Evolutionary conservation across 768 basidiomycete genomes (phyloP).

Genomic region (Polyporus arcularius): DNA sequence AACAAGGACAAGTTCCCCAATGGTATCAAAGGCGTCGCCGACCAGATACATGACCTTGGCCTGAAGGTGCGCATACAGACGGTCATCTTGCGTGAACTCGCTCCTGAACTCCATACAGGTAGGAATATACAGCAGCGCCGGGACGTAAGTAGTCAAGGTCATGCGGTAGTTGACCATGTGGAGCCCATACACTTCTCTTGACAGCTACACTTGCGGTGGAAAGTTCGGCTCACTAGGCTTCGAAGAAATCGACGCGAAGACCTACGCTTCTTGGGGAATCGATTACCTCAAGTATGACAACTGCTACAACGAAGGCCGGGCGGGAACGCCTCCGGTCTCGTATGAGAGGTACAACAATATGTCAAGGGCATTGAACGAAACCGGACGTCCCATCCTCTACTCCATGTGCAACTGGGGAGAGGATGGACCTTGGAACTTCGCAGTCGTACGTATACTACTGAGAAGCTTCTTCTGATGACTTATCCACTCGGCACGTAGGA

Average conservation of each 20-base stretch:
- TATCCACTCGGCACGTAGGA: constrained; percentile 12
- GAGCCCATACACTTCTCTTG: neutral
- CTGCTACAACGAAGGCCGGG: constrained; percentile 40
- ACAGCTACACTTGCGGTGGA: constrained; percentile 37
- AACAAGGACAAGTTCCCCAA: constrained; percentile 35
- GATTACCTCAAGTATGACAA: constrained; percentile 45
- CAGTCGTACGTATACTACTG: constrained; percentile 26
- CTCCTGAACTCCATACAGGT: constrained; percentile 21
- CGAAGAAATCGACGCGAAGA: constrained; percentile 43
- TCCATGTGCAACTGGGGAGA: constrained; percentile 45
- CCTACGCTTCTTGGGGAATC: constrained; percentile 41
- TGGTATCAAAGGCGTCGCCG: constrained; percentile 32
- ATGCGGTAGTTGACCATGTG: neutral
- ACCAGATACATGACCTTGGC: constrained; percentile 36
- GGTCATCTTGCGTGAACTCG: neutral
- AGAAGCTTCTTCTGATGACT: neutral
- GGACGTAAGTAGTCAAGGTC: constrained; percentile 25
- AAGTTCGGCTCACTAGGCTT: constrained; percentile 41
- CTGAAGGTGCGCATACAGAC: constrained; percentile 27
- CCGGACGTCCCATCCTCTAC: constrained; percentile 41
- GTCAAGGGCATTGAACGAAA: constrained; percentile 40
- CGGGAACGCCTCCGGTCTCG: constrained; percentile 37
- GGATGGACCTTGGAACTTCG: constrained; percentile 43
- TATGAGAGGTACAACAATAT: constrained; percentile 39
- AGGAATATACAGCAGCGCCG: constrained; percentile 40